Conservation (phyloP, 1,139 yeast genomes). For the Meyerozyma smithsonii region DNA sequence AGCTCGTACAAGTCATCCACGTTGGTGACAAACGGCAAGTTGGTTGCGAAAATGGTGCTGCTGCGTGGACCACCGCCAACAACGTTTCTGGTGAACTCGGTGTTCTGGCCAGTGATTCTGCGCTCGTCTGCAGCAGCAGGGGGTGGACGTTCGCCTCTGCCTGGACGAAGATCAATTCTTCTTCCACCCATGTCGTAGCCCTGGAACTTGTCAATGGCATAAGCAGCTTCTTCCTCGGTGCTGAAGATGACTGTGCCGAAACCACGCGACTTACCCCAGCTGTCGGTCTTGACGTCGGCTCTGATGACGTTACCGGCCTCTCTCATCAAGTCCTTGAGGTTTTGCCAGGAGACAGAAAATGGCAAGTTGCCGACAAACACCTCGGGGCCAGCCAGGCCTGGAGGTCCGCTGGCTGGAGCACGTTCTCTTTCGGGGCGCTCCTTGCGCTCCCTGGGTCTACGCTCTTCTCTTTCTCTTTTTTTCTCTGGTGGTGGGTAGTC, state of each 20-base stretch:
- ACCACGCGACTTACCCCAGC: conserved; percentile 78
- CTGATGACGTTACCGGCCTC: conserved; percentile 70
- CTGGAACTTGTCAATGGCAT: conserved; percentile 58
- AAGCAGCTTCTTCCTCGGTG: conserved; percentile 54
- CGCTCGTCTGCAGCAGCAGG: conserved; percentile 11
- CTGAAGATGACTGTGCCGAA: conserved; percentile 72
- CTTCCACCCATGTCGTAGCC: conserved; percentile 72
- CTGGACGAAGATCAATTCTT: conserved; percentile 64
- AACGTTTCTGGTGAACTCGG: conserved; percentile 63
- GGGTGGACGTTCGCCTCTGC: conserved; percentile 27
- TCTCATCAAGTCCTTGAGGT: conserved; percentile 78
- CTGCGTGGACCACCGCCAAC: conserved; percentile 60
- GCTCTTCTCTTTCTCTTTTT: conserved; percentile 16
- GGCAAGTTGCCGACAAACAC: conserved; percentile 83
- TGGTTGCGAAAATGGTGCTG: conserved; percentile 63
- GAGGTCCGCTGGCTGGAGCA: conserved; percentile 20
- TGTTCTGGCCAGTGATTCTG: conserved; percentile 25
- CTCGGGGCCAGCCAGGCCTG: conserved; percentile 46
- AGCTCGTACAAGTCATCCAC: conserved; percentile 80
- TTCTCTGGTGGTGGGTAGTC: conserved; percentile 74
- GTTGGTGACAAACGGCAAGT: conserved; percentile 86
- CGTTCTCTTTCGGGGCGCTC: conserved; percentile 12
- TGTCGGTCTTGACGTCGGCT: conserved; percentile 72
- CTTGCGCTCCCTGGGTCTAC: conserved; percentile 8
- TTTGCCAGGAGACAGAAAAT: conserved; percentile 76